Evolutionary conservation across 2,329 filamentous ascomycete species (phyloP).

Genomic region (Cercospora beticola): DNA sequence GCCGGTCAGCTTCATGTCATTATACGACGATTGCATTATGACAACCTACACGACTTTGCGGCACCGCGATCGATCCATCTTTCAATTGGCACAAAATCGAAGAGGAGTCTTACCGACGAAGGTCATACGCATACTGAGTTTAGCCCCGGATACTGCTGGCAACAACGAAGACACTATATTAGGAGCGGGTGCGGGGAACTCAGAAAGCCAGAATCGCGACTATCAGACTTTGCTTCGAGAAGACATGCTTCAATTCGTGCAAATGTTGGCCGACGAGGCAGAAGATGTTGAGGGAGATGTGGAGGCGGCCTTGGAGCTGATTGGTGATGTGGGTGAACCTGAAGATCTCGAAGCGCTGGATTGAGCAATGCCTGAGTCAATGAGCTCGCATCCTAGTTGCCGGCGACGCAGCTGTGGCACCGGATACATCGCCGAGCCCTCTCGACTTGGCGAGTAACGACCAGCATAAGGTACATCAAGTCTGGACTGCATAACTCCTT

Average conservation of each 20-base stretch:
- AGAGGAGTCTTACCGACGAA: constrained; percentile 43
- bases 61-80: constrained; percentile 24
- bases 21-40: constrained; percentile 52
- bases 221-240: constrained; percentile 1
- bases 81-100: constrained; percentile 14
- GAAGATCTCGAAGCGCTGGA: constrained; percentile 8
- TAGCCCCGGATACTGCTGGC: constrained; percentile 34
- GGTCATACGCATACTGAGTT: constrained; percentile 42
- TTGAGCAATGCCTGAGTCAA: not conserved
- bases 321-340: not conserved
- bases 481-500: not conserved
- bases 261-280: constrained; percentile 9
- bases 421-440: not conserved
- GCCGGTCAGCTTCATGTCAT: constrained; percentile 49
- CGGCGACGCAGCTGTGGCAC: not conserved
- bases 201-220: not conserved
- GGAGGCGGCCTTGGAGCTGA: not conserved
- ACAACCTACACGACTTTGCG: constrained; percentile 44
- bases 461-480: not conserved
- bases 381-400: not conserved
- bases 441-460: not conserved
- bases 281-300: constrained; percentile 8
- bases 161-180: not conserved
- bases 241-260: constrained; percentile 9
- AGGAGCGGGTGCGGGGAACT: not conserved